phyloP scores from a whole-genome alignment of 306 rosid species.

The Erythrophleum fordii region DNA sequence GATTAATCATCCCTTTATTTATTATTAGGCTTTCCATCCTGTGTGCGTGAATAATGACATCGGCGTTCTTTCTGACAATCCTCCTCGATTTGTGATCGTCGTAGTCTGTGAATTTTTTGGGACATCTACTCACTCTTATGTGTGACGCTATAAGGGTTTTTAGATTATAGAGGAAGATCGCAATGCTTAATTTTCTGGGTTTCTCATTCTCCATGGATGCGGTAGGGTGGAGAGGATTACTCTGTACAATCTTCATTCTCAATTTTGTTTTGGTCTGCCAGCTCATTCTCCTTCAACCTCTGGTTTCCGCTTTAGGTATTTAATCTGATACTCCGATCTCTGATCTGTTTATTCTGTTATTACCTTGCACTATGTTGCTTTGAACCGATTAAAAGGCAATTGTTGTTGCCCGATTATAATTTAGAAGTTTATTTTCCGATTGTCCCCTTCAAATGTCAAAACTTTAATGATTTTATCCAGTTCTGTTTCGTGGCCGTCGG shows the following conservation, averaged over 20 bases:
- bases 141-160: background rate
- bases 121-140: background rate
- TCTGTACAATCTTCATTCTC: slow-evolving; percentile 62
- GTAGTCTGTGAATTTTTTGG: background rate
- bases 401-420: background rate
- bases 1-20: background rate
- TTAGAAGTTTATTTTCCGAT: background rate
- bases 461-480: slow-evolving; percentile 27
- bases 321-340: slow-evolving; percentile 40
- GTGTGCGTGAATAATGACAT: background rate
- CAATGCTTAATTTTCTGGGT: slow-evolving; percentile 48
- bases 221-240: slow-evolving; percentile 68
- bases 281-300: slow-evolving; percentile 85
- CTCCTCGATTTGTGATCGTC: background rate
- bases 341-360: slow-evolving; percentile 35
- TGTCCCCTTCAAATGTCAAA: slow-evolving; percentile 9
- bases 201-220: slow-evolving; percentile 55
- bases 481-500: slow-evolving; percentile 5
- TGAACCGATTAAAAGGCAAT: background rate
- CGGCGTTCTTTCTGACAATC: background rate
- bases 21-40: background rate
- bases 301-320: slow-evolving; percentile 85
- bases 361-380: background rate
- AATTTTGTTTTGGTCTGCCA: slow-evolving; percentile 80
- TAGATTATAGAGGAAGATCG: background rate